Evolutionary conservation across 2,329 filamentous ascomycete genomes (phyloP).

Genomic region (Fusarium brevicatenulatum): DNA sequence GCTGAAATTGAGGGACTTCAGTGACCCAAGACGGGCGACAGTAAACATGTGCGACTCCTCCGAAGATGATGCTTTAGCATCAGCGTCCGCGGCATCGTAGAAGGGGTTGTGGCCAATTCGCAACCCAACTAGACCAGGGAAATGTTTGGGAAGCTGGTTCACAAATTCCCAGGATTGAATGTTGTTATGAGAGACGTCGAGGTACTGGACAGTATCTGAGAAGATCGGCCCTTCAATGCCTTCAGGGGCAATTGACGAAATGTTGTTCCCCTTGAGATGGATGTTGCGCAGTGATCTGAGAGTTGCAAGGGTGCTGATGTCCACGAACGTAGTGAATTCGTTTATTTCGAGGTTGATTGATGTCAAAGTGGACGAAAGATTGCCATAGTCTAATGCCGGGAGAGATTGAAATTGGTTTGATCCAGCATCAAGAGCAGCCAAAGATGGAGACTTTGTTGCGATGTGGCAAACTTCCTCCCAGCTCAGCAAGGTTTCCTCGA

Average conservation of each 20-base stretch:
- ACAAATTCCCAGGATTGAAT: conserved; percentile 78
- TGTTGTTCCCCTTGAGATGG: conserved; percentile 81
- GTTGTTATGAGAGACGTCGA: conserved; percentile 80
- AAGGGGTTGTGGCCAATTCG: conserved; percentile 89
- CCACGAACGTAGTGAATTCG: conserved; percentile 67
- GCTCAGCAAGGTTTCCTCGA: conserved; percentile 73
- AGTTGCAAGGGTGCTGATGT: conserved; percentile 63
- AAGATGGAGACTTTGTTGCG: conserved; percentile 62
- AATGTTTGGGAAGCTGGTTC: conserved; percentile 71
- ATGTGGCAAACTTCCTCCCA: conserved; percentile 72
- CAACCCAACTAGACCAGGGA: conserved; percentile 79
- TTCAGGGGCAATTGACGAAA: conserved; percentile 57
- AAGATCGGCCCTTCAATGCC: conserved; percentile 57
- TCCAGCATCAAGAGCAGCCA: conserved; percentile 63
- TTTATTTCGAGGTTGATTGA: conserved; percentile 79
- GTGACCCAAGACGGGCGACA: conserved; percentile 74
- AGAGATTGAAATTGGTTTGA: conserved; percentile 68
- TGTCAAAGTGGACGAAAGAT: conserved; percentile 63
- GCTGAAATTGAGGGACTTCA: conserved; percentile 79
- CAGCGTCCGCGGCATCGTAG: conserved; percentile 64
- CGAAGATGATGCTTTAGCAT: conserved; percentile 61
- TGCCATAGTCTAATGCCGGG: conserved; percentile 51
- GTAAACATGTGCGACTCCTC: conserved; percentile 93
- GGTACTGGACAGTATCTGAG: conserved; percentile 64
- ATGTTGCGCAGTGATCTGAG: conserved; percentile 66